Base-by-base conservation (phyloP, 805 yeast genomes). In the Scheffersomyces coipomensis region DNA sequence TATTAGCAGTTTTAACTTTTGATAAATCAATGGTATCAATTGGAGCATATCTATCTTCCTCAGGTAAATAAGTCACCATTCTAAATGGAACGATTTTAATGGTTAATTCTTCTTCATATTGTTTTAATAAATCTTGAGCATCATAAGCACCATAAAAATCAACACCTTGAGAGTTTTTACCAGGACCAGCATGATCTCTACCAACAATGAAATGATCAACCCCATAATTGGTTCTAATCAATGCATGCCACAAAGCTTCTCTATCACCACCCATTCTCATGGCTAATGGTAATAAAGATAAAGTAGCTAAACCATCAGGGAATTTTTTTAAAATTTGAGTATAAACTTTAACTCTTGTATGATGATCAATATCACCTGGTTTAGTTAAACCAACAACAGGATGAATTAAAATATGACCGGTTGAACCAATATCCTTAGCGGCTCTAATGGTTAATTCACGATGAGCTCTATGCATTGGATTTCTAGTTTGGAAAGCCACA, bases 181-280 rank as follows among this genome's bases (percentile, higher is more conserved):
- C 98, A 16, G 98, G 97, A 44, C 97, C 97, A 38, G 98, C 98
- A 59, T 90, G 98, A 66, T 90, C 97, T 74, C 98, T 85, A 45
- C 98, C 98, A 35, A 90, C 97, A 57, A 90, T 90, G 72, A 91
- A 91, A 64, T 91, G 97, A 38, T 96, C 85, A 40, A 96, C 96
- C 59, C 98, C 98, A 60, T 83, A 89, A 71, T 90, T 90, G 74
- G 88, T 88, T 68, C 98, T 85, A 62, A 90, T 90, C 56, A 91
- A 84, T 13, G 97, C 96, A 62, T 90, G 98, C 97, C 97, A 91
- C 33, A 90, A 86, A 17, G 98, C 98, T 70, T 90, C 98, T 63
- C 96, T 81, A 64, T 91, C 97, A 64, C 98, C 98, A 40, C 93
- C 97, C 98, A 90, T 90, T 76, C 98, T 83, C 98, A 90, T 90